phyloP scores from a whole-genome alignment of 2,329 filamentous ascomycete species.

The Sphaerulina populicola region DNA sequence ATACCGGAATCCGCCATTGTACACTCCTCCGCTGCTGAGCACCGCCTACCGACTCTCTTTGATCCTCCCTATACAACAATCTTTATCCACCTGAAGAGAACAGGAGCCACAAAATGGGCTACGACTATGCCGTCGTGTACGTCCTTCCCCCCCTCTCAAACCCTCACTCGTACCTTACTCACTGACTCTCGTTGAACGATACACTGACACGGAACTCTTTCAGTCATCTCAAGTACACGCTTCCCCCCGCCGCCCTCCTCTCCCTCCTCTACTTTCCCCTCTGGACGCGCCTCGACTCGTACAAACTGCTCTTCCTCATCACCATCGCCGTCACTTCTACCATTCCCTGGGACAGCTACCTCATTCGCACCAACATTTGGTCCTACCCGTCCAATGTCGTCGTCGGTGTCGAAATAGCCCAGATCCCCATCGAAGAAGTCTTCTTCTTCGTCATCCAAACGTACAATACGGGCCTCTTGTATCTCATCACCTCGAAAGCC shows the following conservation, averaged over 20 bases:
- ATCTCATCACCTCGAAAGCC: slow-evolving; percentile 58
- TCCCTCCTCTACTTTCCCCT: slow-evolving; percentile 54
- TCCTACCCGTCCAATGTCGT: slow-evolving; percentile 60
- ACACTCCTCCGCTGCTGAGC: background rate
- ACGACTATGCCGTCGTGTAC: slow-evolving; percentile 56
- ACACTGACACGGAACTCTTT: background rate
- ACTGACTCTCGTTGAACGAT: too few relatives aligned
- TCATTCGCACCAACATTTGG: slow-evolving; percentile 61
- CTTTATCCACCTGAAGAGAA: background rate
- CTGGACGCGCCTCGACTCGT: slow-evolving; percentile 53
- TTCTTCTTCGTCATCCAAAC: slow-evolving; percentile 74
- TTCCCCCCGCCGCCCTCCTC: slow-evolving; percentile 54
- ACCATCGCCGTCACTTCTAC: slow-evolving; percentile 58
- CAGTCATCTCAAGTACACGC: slow-evolving; percentile 59
- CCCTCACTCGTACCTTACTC: too few relatives aligned
- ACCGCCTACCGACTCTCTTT: slow-evolving; percentile 1
- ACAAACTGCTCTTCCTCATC: slow-evolving; percentile 54
- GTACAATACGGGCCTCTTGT: slow-evolving; percentile 61
- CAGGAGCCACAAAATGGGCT: slow-evolving; percentile 41
- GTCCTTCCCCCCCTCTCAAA: slow-evolving; percentile 20
- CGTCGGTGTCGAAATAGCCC: slow-evolving; percentile 52
- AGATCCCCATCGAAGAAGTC: slow-evolving; percentile 63
- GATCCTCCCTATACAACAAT: background rate
- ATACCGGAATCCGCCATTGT: background rate
- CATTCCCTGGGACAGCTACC: slow-evolving; percentile 68